A percentile compares a stretch with the other conserved stretches of the same genome.
Conservation (phyloP, 2,329 filamentous ascomycete genomes). For the Diaporthe humulicola region DNA sequence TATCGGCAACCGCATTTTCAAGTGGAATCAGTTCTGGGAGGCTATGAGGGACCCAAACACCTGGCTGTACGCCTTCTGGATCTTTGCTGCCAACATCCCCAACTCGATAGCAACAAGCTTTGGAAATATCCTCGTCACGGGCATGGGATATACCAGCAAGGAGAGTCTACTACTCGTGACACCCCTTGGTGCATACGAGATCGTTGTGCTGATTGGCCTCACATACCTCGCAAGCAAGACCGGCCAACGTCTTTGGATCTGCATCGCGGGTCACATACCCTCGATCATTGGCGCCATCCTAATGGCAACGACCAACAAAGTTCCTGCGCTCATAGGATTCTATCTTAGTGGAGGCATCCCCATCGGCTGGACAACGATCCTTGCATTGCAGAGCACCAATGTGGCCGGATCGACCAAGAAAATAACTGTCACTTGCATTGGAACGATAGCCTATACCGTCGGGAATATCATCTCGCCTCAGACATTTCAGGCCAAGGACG, state of each 20-base stretch:
- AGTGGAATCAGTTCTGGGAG: slow-evolving; percentile 51
- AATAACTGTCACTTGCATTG: slow-evolving; percentile 50
- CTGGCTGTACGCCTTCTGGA: slow-evolving; percentile 52
- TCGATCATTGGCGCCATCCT: slow-evolving; percentile 53
- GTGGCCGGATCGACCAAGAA: slow-evolving; percentile 54
- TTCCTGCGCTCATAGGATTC: slow-evolving; percentile 52
- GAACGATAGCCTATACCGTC: slow-evolving; percentile 52
- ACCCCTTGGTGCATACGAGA: slow-evolving; percentile 53
- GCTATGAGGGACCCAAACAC: slow-evolving; percentile 51
- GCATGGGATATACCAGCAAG: slow-evolving; percentile 51
- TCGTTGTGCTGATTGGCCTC: slow-evolving; percentile 51
- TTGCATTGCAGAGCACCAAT: slow-evolving; percentile 51
- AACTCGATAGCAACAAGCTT: slow-evolving; percentile 54
- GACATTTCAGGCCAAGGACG: slow-evolving; percentile 54
- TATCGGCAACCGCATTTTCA: slow-evolving; percentile 51
- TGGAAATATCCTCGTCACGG: slow-evolving; percentile 53
- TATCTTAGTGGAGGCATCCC: slow-evolving; percentile 54
- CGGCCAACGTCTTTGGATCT: slow-evolving; percentile 50
- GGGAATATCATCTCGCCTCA: slow-evolving; percentile 59
- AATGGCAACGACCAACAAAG: slow-evolving; percentile 54
- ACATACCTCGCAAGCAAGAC: slow-evolving; percentile 54
- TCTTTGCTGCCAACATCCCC: slow-evolving; percentile 53
- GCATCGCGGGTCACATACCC: slow-evolving; percentile 52
- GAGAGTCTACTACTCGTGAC: slow-evolving; percentile 53
- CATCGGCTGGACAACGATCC: slow-evolving; percentile 46